These are phyloP conservation scores for Cylindrotheca fusiformis DNA, from an alignment of 108 stramenopile genomes.

Conservation along the genomic window DNA sequence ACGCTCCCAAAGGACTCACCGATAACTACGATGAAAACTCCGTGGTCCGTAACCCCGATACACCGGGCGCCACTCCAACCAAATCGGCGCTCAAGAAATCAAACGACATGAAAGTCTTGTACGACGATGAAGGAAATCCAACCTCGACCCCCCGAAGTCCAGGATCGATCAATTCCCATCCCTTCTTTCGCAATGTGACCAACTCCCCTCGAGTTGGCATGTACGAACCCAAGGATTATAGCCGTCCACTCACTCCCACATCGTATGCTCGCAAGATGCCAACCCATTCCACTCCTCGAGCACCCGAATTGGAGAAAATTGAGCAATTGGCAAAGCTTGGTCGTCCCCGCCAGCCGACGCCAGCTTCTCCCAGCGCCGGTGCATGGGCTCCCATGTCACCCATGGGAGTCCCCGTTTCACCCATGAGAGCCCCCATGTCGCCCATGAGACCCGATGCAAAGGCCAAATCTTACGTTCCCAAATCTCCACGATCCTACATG, in stretches of 20 bases:
- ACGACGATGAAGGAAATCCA: slow-evolving; percentile 39
- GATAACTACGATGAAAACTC: background rate
- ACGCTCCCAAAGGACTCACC: background rate
- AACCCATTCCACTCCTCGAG: background rate
- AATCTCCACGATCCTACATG: background rate
- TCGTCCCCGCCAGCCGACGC: too few relatives aligned
- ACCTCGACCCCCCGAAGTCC: background rate
- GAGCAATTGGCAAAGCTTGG: too few relatives aligned
- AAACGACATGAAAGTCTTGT: slow-evolving; percentile 17
- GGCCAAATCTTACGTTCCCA: background rate
- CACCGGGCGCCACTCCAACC: slow-evolving; percentile 2
- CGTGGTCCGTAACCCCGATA: background rate
- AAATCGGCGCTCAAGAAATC: background rate
- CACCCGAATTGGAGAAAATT: too few relatives aligned
- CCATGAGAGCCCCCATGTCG: too few relatives aligned
- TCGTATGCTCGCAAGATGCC: background rate
- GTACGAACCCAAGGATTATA: background rate
- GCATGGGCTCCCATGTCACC: too few relatives aligned
- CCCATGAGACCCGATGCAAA: too few relatives aligned
- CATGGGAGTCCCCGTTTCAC: too few relatives aligned
- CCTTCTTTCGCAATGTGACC: background rate
- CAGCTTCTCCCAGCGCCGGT: too few relatives aligned
- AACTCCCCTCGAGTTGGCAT: slow-evolving; percentile 1
- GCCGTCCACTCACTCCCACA: background rate
- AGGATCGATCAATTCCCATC: background rate